phyloP scores from a whole-genome alignment of 371 early-diverging fungal genomes.

The Syncephalastrum sp. region DNA sequence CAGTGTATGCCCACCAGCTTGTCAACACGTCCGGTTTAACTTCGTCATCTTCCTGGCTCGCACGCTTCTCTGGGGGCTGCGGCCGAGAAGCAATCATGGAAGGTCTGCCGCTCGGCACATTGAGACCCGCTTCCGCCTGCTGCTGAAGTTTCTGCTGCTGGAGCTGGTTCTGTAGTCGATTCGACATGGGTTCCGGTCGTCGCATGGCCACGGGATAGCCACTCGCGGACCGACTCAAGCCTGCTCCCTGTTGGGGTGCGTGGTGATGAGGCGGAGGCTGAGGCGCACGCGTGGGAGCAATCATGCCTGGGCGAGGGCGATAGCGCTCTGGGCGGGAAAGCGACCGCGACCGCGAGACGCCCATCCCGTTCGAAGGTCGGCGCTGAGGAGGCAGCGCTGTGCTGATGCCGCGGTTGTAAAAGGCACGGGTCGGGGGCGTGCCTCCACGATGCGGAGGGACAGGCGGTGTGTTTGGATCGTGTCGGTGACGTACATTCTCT shows the following conservation, averaged over 20 bases:
- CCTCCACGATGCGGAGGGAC: constrained; percentile 5
- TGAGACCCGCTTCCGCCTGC: constrained; percentile 22
- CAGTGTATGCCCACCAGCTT: constrained; percentile 51
- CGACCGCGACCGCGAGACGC: constrained; percentile 35
- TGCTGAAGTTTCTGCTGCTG: constrained; percentile 36
- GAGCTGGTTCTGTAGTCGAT: constrained; percentile 34
- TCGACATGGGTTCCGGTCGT: constrained; percentile 30
- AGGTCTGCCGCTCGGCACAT: constrained; percentile 4
- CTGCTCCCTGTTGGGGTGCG: constrained; percentile 4
- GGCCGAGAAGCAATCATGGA: background rate
- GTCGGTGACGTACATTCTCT: background rate
- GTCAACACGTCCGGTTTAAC: constrained; percentile 44
- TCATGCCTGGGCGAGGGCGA: constrained; percentile 42
- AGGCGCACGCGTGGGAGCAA: constrained; percentile 18
- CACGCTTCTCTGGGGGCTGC: background rate
- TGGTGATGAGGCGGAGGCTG: constrained; percentile 1
- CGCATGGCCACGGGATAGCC: background rate
- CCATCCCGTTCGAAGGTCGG: too few species aligned
- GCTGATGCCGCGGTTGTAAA: constrained; percentile 3
- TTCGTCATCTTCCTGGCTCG: constrained; percentile 24
- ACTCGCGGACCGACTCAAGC: background rate
- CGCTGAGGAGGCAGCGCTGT: too few species aligned
- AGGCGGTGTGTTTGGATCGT: constrained; percentile 4
- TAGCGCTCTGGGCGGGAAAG: constrained; percentile 48
- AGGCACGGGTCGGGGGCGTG: constrained; percentile 15